These are phyloP conservation scores for Plasmodium blacklocki DNA, from an alignment of 169 alveolate species.

Conservation along the genomic window DNA sequence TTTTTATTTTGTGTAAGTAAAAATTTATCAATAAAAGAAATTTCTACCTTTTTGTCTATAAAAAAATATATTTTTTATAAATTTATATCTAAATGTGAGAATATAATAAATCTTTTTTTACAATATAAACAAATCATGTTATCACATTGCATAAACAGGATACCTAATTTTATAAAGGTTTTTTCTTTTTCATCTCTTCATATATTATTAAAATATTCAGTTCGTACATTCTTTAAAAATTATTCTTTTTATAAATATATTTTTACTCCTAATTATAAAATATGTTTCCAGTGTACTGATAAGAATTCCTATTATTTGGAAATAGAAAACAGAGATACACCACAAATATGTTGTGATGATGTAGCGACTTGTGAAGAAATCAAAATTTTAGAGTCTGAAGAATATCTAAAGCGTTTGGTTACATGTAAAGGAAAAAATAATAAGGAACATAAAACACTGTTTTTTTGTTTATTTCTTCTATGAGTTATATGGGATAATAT, in stretches of 20 bases:
- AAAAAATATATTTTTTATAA: conserved; percentile 42
- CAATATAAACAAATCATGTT: conserved; percentile 41
- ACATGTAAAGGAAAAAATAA: background rate
- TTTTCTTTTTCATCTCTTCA: conserved; percentile 44
- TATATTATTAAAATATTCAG: conserved; percentile 39
- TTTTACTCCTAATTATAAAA: conserved; percentile 39
- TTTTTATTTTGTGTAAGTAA: conserved; percentile 28
- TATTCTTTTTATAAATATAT: conserved; percentile 48
- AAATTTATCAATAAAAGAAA: conserved; percentile 38
- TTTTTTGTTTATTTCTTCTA: background rate
- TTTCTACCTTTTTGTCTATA: conserved; percentile 54
- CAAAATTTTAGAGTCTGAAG: too few species aligned
- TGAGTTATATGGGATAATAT: background rate
- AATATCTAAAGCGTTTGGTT: background rate
- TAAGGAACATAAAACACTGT: background rate
- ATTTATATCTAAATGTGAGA: conserved; percentile 11
- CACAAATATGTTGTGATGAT: too few species aligned
- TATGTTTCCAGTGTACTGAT: conserved; percentile 8
- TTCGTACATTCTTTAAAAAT: conserved; percentile 34
- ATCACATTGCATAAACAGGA: conserved; percentile 43
- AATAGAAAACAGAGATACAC: background rate
- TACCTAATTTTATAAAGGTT: conserved; percentile 39
- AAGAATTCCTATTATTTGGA: background rate
- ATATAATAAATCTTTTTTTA: conserved; percentile 40
- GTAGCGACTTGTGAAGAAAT: too few species aligned